Evolutionary conservation across 257 asterid genomes (phyloP).

Genomic region (Solanum neorickii): DNA sequence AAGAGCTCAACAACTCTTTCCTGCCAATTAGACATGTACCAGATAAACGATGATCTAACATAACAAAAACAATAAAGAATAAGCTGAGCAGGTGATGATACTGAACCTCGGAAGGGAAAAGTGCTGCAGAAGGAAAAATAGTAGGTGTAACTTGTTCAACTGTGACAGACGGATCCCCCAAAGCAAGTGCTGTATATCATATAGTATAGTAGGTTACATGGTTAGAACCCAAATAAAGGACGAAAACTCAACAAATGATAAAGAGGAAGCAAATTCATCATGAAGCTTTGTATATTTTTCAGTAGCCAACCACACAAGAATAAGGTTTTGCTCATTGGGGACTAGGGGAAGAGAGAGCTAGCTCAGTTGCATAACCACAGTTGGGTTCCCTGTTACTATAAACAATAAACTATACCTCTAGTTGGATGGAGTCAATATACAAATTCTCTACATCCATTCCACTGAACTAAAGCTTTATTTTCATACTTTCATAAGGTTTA

Average conservation of each 20-base stretch:
- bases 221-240: background rate
- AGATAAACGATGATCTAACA: constrained; percentile 27
- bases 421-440: background rate
- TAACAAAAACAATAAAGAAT: background rate
- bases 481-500: background rate
- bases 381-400: background rate
- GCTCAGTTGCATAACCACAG: background rate
- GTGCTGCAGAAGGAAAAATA: constrained; percentile 52
- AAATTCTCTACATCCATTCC: background rate
- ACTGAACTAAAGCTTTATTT: background rate
- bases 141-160: constrained; percentile 80
- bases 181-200: constrained; percentile 55
- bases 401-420: background rate
- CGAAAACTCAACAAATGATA: background rate
- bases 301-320: background rate
- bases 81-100: background rate
- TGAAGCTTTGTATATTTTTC: background rate
- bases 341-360: background rate
- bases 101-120: constrained; percentile 77
- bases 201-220: background rate
- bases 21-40: constrained; percentile 51
- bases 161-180: constrained; percentile 83
- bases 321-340: background rate
- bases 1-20: constrained; percentile 84
- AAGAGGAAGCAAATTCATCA: background rate